Evolutionary conservation across 1,284 basidiomycete genomes (phyloP).

Genomic region (Cryptococcus sp.): DNA sequence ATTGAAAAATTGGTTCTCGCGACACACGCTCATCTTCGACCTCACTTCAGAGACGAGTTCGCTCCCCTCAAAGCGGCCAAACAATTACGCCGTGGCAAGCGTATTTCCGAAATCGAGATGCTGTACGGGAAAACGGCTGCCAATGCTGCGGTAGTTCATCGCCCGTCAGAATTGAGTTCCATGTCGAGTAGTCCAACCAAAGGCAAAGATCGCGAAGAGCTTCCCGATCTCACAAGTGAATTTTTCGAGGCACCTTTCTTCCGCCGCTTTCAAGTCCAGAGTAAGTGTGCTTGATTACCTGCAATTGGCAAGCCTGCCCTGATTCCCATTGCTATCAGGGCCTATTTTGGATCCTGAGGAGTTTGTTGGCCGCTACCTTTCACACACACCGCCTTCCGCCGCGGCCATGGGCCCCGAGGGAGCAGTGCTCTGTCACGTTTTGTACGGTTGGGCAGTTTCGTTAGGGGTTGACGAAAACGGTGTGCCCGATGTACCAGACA

Average conservation of each 20-base stretch:
- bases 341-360: constrained; percentile 62
- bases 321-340: constrained; percentile 30
- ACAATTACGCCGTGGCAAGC: constrained; percentile 73
- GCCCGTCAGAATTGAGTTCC: constrained; percentile 18
- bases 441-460: constrained; percentile 81
- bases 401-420: constrained; percentile 60
- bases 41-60: constrained; percentile 67
- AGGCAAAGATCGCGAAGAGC: constrained; percentile 48
- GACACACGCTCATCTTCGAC: background rate
- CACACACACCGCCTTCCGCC: constrained; percentile 55
- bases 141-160: constrained; percentile 33
- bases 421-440: constrained; percentile 54
- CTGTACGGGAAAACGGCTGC: constrained; percentile 40
- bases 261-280: constrained; percentile 73
- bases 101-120: constrained; percentile 74
- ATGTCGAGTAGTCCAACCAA: constrained; percentile 20
- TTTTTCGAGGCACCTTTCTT: constrained; percentile 84
- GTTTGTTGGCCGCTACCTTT: constrained; percentile 64
- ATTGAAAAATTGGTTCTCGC: background rate
- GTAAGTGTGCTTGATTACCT: constrained; percentile 56
- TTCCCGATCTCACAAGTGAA: constrained; percentile 69
- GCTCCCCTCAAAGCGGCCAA: constrained; percentile 84
- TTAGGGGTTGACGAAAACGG: constrained; percentile 81
- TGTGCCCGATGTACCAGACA: constrained; percentile 45
- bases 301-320: constrained; percentile 4